Evolutionary conservation across 495 filamentous ascomycete species (phyloP).

Genomic region (Daldinia bambusicola): DNA sequence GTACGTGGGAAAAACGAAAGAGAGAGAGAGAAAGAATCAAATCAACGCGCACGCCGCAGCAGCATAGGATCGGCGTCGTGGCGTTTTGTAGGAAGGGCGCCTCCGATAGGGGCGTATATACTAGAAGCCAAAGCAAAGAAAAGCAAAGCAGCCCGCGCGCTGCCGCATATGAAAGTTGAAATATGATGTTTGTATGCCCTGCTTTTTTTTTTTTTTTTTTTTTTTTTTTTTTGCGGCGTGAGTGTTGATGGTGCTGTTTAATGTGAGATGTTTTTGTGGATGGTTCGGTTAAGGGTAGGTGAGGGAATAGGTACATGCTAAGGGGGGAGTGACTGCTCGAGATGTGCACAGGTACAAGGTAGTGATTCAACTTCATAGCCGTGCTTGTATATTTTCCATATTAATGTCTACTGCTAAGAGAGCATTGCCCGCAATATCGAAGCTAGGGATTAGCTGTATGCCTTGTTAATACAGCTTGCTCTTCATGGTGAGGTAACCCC

Average conservation of each 20-base stretch:
- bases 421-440: no score
- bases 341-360: no score
- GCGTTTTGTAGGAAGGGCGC: constrained; percentile 28
- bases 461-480: no score
- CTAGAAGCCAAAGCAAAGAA: no score
- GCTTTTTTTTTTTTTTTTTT: neutral
- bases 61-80: constrained; percentile 38
- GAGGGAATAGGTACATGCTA: no score
- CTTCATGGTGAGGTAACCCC: no score
- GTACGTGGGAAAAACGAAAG: constrained; percentile 10
- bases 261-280: neutral
- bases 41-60: constrained; percentile 5
- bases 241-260: neutral
- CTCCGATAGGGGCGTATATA: constrained; percentile 15
- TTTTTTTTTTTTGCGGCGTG: neutral
- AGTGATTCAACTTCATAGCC: no score
- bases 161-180: constrained; percentile 22
- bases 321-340: no score
- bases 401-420: no score
- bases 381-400: no score
- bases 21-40: no score
- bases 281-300: neutral
- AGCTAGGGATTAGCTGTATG: no score
- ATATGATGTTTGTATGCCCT: constrained; percentile 16
- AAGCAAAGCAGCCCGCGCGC: constrained; percentile 17